Base-by-base conservation (phyloP, 1,284 basidiomycete species). In the Schizopora paradoxa region DNA sequence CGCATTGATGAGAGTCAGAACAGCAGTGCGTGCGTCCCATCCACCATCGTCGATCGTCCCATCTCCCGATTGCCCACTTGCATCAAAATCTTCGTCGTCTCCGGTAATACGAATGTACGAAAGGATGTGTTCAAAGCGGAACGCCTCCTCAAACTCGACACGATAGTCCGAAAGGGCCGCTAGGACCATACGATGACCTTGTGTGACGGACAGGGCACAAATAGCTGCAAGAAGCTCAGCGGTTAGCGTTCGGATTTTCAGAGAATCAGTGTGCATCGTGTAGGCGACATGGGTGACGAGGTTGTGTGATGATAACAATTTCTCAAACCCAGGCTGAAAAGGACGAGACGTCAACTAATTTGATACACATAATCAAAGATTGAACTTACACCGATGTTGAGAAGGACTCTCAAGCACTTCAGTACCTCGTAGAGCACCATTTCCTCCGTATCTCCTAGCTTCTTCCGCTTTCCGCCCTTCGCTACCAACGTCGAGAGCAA, bases 141-240 rank as follows among this genome's bases (percentile, higher is more conserved):
- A 90, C 3, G 70, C 61, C 52, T 93, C 89, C 14, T 80, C 79
- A 51, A 73, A 79, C n/a, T 74, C 73, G 33, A 86, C 63, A 14
- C 81, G 74, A 54, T 85, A 88, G 56, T 94, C 90, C 0, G 88
- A 88, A 47, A 94, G 64, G 0, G 89, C 88, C 0, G 82, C 71
- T 5, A 92, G 68, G 6, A 94, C 86, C 2, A 79, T 70, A 45
- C 73, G 77, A 56, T 89, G 82, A 0, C 91, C 92, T 33, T 86
- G 79, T 1, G 70, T 69, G 4, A 77, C 65, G 1, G 86, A 85
- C 11, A 94, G 67, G 8, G 91, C 73, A 57, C 88, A 91, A 37
- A 94, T 77, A 0, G 85, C 91, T 0, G 89, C 87, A 4, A 95
- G 74, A 16, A 94, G 72, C 56, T 94, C 90, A 2, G 85, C 80